These are phyloP conservation scores for Colletotrichum echinochloae DNA, from an alignment of 2,329 filamentous ascomycete genomes.

Conservation along the genomic window DNA sequence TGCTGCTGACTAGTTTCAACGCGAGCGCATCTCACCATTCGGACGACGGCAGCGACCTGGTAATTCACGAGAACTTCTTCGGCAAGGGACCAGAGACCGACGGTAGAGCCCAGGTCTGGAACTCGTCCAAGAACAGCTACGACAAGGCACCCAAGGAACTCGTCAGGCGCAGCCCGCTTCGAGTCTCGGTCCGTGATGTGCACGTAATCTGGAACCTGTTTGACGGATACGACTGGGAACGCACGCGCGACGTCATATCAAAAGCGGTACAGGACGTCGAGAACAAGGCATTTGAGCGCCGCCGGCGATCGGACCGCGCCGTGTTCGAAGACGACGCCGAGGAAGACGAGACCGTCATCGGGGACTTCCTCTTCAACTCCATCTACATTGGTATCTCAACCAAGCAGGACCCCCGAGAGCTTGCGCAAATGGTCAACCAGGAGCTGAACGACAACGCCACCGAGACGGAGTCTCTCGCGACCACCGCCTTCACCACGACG, in stretches of 20 bases:
- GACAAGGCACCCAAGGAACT: constrained; percentile 72
- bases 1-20: constrained; percentile 56
- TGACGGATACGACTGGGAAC: constrained; percentile 96
- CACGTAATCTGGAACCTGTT: constrained; percentile 98
- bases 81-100: constrained; percentile 69
- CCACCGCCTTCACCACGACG: constrained; percentile 75
- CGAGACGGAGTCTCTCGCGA: constrained; percentile 90
- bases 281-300: constrained; percentile 80
- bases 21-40: constrained; percentile 54
- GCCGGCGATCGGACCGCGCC: constrained; percentile 66
- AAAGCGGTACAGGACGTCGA: constrained; percentile 92
- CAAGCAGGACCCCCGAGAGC: constrained; percentile 84
- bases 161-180: constrained; percentile 76
- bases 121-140: constrained; percentile 81
- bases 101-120: constrained; percentile 82
- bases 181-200: constrained; percentile 83
- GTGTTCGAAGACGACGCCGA: constrained; percentile 74
- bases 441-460: constrained; percentile 87
- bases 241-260: constrained; percentile 86
- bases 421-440: constrained; percentile 86
- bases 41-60: constrained; percentile 71
- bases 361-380: constrained; percentile 97
- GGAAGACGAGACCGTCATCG: constrained; percentile 87
- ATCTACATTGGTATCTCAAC: constrained; percentile 96
- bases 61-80: constrained; percentile 85